A percentile compares a stretch with the other conserved stretches of the same genome.
These are phyloP conservation scores for Phaseolus lunatus DNA, from an alignment of 306 rosid genomes.

Conservation along the genomic window DNA sequence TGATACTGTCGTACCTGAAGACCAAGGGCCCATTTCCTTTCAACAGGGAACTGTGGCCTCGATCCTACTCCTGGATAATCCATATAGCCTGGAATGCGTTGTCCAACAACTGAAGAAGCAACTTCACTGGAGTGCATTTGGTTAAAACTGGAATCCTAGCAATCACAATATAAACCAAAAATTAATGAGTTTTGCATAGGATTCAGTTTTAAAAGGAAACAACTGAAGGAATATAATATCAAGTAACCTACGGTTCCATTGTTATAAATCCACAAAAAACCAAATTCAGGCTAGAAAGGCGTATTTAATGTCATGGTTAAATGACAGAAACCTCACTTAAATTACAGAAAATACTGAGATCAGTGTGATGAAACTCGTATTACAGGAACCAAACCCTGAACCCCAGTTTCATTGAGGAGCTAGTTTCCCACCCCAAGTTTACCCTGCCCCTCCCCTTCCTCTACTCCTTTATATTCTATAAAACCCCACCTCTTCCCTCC, in stretches of 20 bases:
- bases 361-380: neutral
- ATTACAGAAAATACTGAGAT: slow-evolving; percentile 17
- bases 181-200: slow-evolving; percentile 36
- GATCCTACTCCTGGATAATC: slow-evolving; percentile 70
- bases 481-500: neutral
- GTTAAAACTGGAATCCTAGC: slow-evolving; percentile 69
- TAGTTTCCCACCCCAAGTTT: neutral
- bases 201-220: slow-evolving; percentile 23
- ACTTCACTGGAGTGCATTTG: slow-evolving; percentile 64
- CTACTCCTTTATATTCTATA: slow-evolving; percentile 1
- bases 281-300: slow-evolving; percentile 37
- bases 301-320: slow-evolving; percentile 13
- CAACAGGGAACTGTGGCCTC: slow-evolving; percentile 73
- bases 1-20: slow-evolving; percentile 70
- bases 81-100: slow-evolving; percentile 72
- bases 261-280: slow-evolving; percentile 26
- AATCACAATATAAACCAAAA: slow-evolving; percentile 44
- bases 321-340: slow-evolving; percentile 33
- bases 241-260: slow-evolving; percentile 1
- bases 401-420: neutral
- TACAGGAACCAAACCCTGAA: slow-evolving; percentile 19
- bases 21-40: slow-evolving; percentile 97
- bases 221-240: slow-evolving; percentile 29
- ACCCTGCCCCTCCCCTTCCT: neutral
- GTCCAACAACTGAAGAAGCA: slow-evolving; percentile 70